Evolutionary conservation across 2,329 filamentous ascomycete genomes (phyloP), one percentile per base, ranked within the genome.

Genomic region (Fusarium circinatum): DNA sequence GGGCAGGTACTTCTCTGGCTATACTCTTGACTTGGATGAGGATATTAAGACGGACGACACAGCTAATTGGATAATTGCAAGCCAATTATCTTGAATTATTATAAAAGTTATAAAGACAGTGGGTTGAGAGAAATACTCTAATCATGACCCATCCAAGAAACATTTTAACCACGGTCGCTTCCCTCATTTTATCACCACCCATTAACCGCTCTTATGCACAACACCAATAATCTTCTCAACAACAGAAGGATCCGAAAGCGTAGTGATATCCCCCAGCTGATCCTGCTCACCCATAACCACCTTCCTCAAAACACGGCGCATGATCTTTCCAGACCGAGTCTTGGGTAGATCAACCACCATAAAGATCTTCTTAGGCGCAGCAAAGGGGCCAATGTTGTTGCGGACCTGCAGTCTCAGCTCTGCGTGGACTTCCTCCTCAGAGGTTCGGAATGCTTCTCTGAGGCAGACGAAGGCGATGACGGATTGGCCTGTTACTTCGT

Each of bases 281-380:
- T 98, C 95, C 84, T 97, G 94, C 86, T 98, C 95, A 28, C 95
- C 95, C 47, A 94, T 94, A 74, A 98, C 84, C 78, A 98, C 96
- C 93, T 98, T 98, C 78, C 95, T 89, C 85, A 98, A 84, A 80
- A 98, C 96, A 72, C 95, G 91, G 62, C 95, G 89, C 95, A 98
- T 98, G 79, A 98, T 98, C 92, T 98, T 98, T 73, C 95, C 95
- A 74, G 93, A 96, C 72, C 95, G 89, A 30, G 95, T 98, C 90
- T 98, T 98, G 78, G 95, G 95, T 62, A 98, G 88, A 81, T 98
- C 95, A 3, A 94, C 91, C 24, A 98, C 93, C 54, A 96, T 89
- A 80, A 90, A 96, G 70, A 98, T 91, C 36, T 92, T 92, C 86
- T 98, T 98, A 60, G 95, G 95, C 22, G 95, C 94, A 3, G 95